Evolutionary conservation across 345 rosid genomes (phyloP), one percentile per base, ranked within the genome.

Genomic region (Murraya koenigii): DNA sequence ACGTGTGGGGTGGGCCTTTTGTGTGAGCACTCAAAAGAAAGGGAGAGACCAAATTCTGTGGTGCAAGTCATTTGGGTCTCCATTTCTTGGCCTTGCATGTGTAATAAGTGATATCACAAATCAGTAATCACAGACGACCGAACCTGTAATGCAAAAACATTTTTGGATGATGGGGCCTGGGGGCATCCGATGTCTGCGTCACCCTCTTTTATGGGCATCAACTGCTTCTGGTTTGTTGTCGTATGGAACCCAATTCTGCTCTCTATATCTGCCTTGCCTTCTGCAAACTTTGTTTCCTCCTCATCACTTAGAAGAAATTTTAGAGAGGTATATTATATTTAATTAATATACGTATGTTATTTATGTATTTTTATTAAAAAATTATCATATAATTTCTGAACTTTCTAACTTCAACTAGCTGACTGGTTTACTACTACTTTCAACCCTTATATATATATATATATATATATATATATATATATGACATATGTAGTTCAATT

Each of bases 211-310:
- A 3, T 36, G 77, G 66, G 63, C 74, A 75, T 38, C 49, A 62
- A 52, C 67, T 23, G 22, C 69, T 33, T 30, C 30, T 59, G 35
- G n/a, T 15, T 10, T 38, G 28, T 23, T 49, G 41, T 60, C 44
- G 10, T 14, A 75, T 80, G 78, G 76, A 75, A 72, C 79, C 79
- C 82, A 47, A 49, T 26, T 60, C 70, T 47, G 15, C 36, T 35
- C 44, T 20, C 22, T 1, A 9, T 2, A 15, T 44, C 49, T 44
- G 36, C 6, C 30, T 54, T 2, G 35, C n/a, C 60, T 32, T 55
- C 35, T 26, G 22, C 32, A 8, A 62, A 41, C 17, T 36, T 38
- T 41, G 61, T 54, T 49, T 70, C 20, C 41, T 33, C 4, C 25
- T 55, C 28, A n/a, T n/a, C n/a, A n/a, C n/a, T 30, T 44, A 17